Evolutionary conservation across 768 basidiomycete species (phyloP).

Genomic region (Hysterangium stoloniferum): DNA sequence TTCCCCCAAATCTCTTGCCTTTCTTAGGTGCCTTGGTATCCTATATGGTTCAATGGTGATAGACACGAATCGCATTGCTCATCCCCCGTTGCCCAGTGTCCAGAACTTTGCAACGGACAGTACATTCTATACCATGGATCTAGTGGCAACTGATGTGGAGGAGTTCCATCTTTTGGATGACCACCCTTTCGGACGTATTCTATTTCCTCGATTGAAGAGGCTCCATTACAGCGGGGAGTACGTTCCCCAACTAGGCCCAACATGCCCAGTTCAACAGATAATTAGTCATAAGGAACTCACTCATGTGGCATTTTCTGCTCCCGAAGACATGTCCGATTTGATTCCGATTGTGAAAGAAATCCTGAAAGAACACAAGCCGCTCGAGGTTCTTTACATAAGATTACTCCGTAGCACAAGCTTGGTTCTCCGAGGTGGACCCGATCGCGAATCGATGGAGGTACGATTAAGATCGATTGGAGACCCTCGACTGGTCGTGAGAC

Average conservation of each 20-base stretch:
- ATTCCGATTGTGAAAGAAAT: background rate
- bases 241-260: background rate
- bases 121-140: background rate
- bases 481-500: background rate
- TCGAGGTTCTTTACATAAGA: conserved; percentile 1
- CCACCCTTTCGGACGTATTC: too few species aligned
- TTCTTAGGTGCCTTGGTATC: background rate
- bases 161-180: background rate
- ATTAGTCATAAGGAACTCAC: background rate
- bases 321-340: background rate
- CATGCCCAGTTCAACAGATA: background rate
- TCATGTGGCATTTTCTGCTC: background rate
- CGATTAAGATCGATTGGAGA: background rate
- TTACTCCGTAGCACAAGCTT: background rate
- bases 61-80: background rate
- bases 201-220: background rate
- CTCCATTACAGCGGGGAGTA: background rate
- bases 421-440: background rate
- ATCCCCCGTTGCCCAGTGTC: background rate
- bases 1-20: background rate
- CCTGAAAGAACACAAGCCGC: background rate
- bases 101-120: conserved; percentile 5
- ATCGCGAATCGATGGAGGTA: background rate
- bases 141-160: background rate
- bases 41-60: background rate